Percentiles rank a stretch among this genome's conserved stretches.
phyloP scores from a whole-genome alignment of 75 land plant genomes.

The Pinus tabuliformis region DNA sequence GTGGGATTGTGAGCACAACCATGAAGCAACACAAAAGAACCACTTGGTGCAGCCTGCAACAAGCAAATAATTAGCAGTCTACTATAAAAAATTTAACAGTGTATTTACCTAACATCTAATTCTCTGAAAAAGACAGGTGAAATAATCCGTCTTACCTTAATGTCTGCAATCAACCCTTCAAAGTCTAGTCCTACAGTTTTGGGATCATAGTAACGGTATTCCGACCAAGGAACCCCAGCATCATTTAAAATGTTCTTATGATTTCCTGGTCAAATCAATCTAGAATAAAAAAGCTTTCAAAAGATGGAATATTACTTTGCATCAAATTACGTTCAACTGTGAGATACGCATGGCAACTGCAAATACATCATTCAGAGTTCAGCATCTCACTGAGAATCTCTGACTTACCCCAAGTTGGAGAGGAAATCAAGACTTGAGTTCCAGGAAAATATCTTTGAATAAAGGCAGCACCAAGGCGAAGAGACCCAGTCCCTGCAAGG shows the following conservation, averaged over 20 bases:
- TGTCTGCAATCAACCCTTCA: slow-evolving; percentile 92
- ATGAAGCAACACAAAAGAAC: slow-evolving; percentile 87
- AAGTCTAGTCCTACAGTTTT: slow-evolving; percentile 96
- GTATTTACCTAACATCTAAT: background rate
- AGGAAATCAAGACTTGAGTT: slow-evolving; percentile 75
- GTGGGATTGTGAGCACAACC: slow-evolving; percentile 99
- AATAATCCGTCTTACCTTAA: slow-evolving; percentile 50
- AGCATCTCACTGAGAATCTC: background rate
- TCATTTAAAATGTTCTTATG: slow-evolving; percentile 99
- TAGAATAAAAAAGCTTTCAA: background rate
- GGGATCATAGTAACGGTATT: slow-evolving; percentile 94
- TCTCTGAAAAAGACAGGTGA: slow-evolving; percentile 28
- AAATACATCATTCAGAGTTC: background rate
- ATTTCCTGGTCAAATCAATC: slow-evolving; percentile 57
- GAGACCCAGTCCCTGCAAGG: slow-evolving; percentile 99
- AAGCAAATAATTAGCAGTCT: background rate
- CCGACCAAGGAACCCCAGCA: slow-evolving; percentile 97
- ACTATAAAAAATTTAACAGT: background rate
- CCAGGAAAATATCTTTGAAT: slow-evolving; percentile 93
- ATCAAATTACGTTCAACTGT: too few species aligned
- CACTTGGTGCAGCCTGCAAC: slow-evolving; percentile 86
- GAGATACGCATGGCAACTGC: too few species aligned
- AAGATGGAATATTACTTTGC: too few species aligned
- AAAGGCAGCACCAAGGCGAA: slow-evolving; percentile 95
- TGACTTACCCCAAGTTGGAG: slow-evolving; percentile 94